Base-by-base conservation (phyloP, 805 yeast genomes). In the Cephaloascus fragrans region DNA sequence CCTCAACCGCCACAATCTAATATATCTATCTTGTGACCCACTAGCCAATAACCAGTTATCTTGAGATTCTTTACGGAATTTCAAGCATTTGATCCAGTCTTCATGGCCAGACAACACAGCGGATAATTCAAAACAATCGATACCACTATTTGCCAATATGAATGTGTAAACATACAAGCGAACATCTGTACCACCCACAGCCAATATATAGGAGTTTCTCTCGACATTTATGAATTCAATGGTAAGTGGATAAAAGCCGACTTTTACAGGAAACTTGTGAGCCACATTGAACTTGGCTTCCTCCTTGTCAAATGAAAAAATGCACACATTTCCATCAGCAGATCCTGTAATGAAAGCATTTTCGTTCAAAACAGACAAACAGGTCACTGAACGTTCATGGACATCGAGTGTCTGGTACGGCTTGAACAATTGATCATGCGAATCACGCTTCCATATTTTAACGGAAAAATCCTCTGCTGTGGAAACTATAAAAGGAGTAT, bases 21-120 rank as follows among this genome's bases (percentile, higher is more conserved):
- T 86, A 53, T 87, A 88, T 48, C 95, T 67, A 57, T 93, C 99
- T 53, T 93, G 96, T 1, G 96, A 82, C 0, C 95, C 97, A 40
- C 84, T 76, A 4, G 97, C 97, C 19, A 93, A 63, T 2, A 85
- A 54, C 48, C 71, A 76, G 43, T 75, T 78, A 4, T 65, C 66
- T 0, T 59, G 56, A 16, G 62, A 68, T 32, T 62, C 62, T 41
- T 69, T 58, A 29, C 71, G 75, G 51, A 86, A 75, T 1, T 78
- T 70, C 23, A 93, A 59, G 12, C 86, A 70, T 53, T 83, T 83
- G 37, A 93, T 75, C 99, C 99, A 93, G 58, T 89, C 96, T 59
- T 93, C 98, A 56, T 93, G 98, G 3, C 99, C 98, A 19, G 78
- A 71, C 26, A 93, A 59, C 6, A 62, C 62, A 1, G 88, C 83